Base-by-base conservation (phyloP, 1,139 yeast genomes). In the Debaryomyces subglobosus region DNA sequence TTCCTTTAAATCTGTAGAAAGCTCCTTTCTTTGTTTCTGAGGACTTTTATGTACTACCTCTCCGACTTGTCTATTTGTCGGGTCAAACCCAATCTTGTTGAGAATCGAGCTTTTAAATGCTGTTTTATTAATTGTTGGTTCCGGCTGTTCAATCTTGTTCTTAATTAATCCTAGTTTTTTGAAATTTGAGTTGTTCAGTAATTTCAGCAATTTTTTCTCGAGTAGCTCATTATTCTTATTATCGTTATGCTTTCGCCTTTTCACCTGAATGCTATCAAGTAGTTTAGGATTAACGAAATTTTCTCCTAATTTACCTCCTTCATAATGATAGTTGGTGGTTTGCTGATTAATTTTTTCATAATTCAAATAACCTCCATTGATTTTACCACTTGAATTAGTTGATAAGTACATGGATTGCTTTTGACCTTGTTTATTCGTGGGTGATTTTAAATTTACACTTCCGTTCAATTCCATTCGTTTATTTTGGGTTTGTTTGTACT, bases 381-480 rank as follows among this genome's bases (percentile, higher is more conserved):
- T 38, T 23, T 39, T 39, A 3, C 63, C 60, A 13, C 47, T 53
- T 35, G 44, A 44, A 37, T 51, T 58, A 10, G 30, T 39, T 1
- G 38, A 25, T 38, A 62, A 46, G 47, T 60, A 68, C 51, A 65
- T 56, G 4, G 64, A 61, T 29, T 62, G 63, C n/a, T 61, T 64
- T 15, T 55, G 56, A 6, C 58, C 57, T 20, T 47, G 64, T 55
- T 43, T 57, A 58, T 43, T 43, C 7, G 39, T 44, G 0, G 78
- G 79, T 1, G 76, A 68, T 56, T 67, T 67, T 65, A 71, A 57
- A 51, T 81, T 73, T 23, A 78, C 77, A 45, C 81, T 75, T 2
- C 89, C 85, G 56, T 84, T 87, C 47, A 91, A 72, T 64, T 90
- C 97, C 77, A 89, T 81, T 56, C 97, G 72, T 50, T 81, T 74